phyloP scores from a whole-genome alignment of 139 green algal species.

The Diplosphaera chodatii region DNA sequence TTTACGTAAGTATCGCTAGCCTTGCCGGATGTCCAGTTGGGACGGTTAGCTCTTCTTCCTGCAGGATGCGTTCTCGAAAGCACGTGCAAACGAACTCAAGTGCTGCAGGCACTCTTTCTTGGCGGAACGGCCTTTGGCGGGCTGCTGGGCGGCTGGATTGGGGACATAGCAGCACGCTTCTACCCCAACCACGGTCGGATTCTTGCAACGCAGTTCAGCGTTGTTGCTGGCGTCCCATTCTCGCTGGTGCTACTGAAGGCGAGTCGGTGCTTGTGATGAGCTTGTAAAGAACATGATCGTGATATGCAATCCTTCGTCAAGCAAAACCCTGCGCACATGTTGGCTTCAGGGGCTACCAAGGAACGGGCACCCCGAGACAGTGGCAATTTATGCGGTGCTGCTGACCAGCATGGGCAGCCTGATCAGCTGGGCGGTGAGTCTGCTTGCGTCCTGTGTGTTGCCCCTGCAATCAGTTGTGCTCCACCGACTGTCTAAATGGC shows the following conservation, averaged over 20 bases:
- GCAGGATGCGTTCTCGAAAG: no score
- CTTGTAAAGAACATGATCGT: background rate
- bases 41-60: no score
- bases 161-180: slow-evolving; percentile 41
- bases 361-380: background rate
- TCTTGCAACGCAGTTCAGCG: slow-evolving; percentile 52
- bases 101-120: background rate
- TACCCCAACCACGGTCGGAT: slow-evolving; percentile 54
- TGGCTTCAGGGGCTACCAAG: slow-evolving; percentile 7
- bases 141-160: slow-evolving; percentile 60
- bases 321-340: background rate
- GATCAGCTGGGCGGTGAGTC: slow-evolving; percentile 4
- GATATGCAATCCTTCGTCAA: no score
- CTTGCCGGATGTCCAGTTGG: no score
- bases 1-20: slow-evolving; percentile 19
- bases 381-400: slow-evolving; percentile 26
- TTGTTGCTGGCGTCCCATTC: slow-evolving; percentile 11
- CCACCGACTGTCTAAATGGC: no score
- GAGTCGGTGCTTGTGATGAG: background rate
- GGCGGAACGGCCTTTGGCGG: slow-evolving; percentile 41
- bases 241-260: background rate
- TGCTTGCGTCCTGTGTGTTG: no score
- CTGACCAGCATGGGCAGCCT: background rate
- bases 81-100: no score
- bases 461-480: no score